phyloP scores from a whole-genome alignment of 805 yeast species.

The Candida ortonii region DNA sequence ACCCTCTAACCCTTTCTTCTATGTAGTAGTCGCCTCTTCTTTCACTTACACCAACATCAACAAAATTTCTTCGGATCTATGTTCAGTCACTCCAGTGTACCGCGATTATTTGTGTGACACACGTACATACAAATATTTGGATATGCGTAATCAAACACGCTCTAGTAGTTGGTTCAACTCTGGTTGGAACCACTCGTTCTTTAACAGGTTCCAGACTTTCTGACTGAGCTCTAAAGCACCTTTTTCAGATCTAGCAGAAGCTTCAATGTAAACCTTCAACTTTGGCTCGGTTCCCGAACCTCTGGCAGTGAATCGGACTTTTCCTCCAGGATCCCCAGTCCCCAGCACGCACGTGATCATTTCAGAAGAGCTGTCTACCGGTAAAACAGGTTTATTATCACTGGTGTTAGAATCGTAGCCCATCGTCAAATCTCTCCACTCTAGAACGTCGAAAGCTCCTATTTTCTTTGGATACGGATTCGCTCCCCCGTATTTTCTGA shows the following conservation, averaged over 20 bases:
- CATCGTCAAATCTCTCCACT: constrained; percentile 80
- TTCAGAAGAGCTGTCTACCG: constrained; percentile 70
- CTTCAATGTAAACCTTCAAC: constrained; percentile 87
- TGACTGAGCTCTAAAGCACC: constrained; percentile 53
- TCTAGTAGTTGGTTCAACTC: constrained; percentile 38
- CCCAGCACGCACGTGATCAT: constrained; percentile 73
- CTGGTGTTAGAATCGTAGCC: constrained; percentile 75
- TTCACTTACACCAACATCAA: too few species aligned
- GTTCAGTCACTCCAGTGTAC: too few species aligned
- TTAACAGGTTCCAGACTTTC: constrained; percentile 63
- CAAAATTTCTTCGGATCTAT: too few species aligned
- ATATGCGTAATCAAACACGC: constrained; percentile 32
- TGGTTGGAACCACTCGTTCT: constrained; percentile 68
- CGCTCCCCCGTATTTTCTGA: constrained; percentile 23
- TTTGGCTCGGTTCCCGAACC: constrained; percentile 98
- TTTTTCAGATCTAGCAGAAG: constrained; percentile 46
- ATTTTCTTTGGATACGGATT: constrained; percentile 43
- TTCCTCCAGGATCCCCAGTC: constrained; percentile 26
- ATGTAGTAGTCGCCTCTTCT: too few species aligned
- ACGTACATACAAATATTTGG: constrained; percentile 4
- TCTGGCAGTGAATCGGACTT: constrained; percentile 75
- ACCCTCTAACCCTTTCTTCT: too few species aligned
- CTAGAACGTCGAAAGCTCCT: constrained; percentile 55
- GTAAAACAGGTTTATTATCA: constrained; percentile 59
- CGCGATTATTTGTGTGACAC: constrained; percentile 4